Percentiles rank a stretch among this genome's conserved stretches.
phyloP scores from a whole-genome alignment of 83 land plant genomes.

The Thuja plicata region DNA sequence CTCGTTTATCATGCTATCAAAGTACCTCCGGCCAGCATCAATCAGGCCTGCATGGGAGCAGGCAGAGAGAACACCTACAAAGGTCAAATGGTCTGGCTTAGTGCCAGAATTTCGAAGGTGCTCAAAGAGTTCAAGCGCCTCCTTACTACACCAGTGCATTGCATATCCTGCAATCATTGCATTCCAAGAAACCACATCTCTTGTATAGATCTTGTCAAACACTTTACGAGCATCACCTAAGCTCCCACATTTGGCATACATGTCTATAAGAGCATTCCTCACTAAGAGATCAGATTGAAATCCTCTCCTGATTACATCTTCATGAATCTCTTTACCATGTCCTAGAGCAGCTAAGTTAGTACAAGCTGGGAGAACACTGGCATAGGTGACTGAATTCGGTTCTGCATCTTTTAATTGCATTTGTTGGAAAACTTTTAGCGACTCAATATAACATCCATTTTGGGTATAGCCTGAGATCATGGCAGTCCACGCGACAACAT shows the following conservation, averaged over 20 bases:
- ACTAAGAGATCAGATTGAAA: neutral
- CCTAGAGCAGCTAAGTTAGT: neutral
- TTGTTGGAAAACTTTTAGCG: neutral
- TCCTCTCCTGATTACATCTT: neutral
- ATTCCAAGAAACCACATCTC: neutral
- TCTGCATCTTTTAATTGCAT: neutral
- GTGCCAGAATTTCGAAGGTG: neutral
- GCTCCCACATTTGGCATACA: constrained; percentile 3
- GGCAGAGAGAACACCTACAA: neutral
- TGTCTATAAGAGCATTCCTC: neutral
- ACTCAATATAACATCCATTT: neutral
- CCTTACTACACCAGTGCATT: neutral
- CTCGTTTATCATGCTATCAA: neutral
- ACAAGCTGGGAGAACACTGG: neutral
- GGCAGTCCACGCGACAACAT: neutral
- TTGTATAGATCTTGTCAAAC: neutral
- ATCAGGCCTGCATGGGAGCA: neutral
- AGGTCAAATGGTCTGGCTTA: neutral
- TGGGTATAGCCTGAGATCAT: neutral
- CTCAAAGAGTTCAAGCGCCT: neutral
- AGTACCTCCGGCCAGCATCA: neutral
- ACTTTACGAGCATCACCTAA: neutral
- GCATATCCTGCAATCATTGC: neutral
- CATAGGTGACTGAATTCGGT: neutral
- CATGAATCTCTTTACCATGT: neutral